A percentile compares a stretch with the other conserved stretches of the same genome.
phyloP scores from a whole-genome alignment of 495 filamentous ascomycete genomes.

The Penicillium steckii region DNA sequence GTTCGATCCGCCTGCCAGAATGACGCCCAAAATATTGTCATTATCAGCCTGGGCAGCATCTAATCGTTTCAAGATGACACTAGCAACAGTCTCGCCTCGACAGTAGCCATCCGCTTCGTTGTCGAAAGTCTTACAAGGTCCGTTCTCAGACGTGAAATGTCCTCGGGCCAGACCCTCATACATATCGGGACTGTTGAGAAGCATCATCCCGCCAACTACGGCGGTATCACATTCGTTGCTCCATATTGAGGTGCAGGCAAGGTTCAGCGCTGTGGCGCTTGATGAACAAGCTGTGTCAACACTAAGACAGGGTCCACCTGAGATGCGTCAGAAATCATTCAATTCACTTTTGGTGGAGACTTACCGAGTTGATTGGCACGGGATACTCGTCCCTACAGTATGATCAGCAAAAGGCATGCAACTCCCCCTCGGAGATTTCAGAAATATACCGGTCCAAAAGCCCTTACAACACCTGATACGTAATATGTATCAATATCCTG shows the following conservation, averaged over 20 bases:
- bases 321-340: no score
- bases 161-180: conserved; percentile 66
- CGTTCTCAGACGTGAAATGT: conserved; percentile 60
- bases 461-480: conserved; percentile 70
- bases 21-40: conserved; percentile 39
- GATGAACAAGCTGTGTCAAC: conserved; percentile 79
- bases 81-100: conserved; percentile 49
- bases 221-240: conserved; percentile 69
- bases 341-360: no score
- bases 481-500: conserved; percentile 78
- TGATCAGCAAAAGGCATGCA: no score
- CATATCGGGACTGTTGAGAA: conserved; percentile 66
- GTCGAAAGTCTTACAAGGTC: conserved; percentile 65
- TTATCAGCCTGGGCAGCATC: conserved; percentile 46
- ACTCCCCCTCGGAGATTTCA: not conserved
- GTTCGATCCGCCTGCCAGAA: conserved; percentile 38
- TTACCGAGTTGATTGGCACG: no score
- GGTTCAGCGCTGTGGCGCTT: conserved; percentile 45
- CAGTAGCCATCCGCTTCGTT: conserved; percentile 71
- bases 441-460: conserved; percentile 53
- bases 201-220: conserved; percentile 67
- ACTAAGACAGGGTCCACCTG: conserved; percentile 65
- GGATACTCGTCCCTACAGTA: no score
- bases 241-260: conserved; percentile 64
- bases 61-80: conserved; percentile 44